These are phyloP conservation scores for Lodderomyces metapsilosis DNA, from an alignment of 1,139 yeast species.

Conservation along the genomic window DNA sequence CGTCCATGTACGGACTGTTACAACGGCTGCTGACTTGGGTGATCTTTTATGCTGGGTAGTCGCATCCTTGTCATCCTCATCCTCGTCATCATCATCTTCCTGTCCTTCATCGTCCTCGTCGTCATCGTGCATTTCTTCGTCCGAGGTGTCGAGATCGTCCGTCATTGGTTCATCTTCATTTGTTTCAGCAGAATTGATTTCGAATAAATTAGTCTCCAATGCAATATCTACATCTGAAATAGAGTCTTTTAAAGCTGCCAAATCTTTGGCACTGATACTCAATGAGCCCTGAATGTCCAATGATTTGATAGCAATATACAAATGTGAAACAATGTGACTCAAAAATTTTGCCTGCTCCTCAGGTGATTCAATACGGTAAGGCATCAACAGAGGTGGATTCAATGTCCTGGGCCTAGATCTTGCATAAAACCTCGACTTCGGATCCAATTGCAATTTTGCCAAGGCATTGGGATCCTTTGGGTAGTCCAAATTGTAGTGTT, in stretches of 20 bases:
- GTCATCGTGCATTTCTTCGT: slow-evolving; percentile 36
- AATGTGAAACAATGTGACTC: slow-evolving; percentile 73
- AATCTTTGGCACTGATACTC: slow-evolving; percentile 63
- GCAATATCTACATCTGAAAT: slow-evolving; percentile 51
- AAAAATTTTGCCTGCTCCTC: slow-evolving; percentile 72
- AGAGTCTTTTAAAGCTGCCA: slow-evolving; percentile 41
- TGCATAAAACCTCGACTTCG: slow-evolving; percentile 56
- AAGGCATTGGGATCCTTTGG: slow-evolving; percentile 50
- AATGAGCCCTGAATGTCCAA: slow-evolving; percentile 74
- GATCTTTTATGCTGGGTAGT: slow-evolving; percentile 55
- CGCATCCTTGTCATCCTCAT: slow-evolving; percentile 42
- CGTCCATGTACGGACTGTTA: slow-evolving; percentile 83
- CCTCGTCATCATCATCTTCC: slow-evolving; percentile 45
- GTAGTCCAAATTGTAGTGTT: slow-evolving; percentile 56
- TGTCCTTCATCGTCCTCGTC: slow-evolving; percentile 27
- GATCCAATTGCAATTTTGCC: slow-evolving; percentile 41
- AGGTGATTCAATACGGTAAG: slow-evolving; percentile 72
- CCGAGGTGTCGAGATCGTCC: slow-evolving; percentile 20
- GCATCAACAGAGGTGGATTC: slow-evolving; percentile 62
- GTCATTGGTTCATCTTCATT: slow-evolving; percentile 26
- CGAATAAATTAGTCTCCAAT: slow-evolving; percentile 51
- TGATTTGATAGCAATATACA: slow-evolving; percentile 76
- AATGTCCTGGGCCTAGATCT: slow-evolving; percentile 53
- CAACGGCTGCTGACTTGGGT: slow-evolving; percentile 70
- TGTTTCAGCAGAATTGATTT: slow-evolving; percentile 41